Evolutionary conservation across 441 rosid species (phyloP).

Genomic region (Corymbia citriodora): DNA sequence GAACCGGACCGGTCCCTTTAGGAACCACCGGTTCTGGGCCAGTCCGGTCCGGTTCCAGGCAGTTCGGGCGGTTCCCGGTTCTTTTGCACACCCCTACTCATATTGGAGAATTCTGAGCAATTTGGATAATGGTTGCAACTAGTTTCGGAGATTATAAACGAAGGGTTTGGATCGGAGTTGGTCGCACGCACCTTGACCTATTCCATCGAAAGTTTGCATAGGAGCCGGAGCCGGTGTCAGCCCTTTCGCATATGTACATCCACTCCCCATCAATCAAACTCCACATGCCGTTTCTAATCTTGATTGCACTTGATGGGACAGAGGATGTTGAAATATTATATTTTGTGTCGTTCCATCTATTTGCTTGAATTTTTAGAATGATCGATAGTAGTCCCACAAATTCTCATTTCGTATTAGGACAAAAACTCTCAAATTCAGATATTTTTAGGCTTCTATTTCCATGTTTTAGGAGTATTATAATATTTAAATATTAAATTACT

Average conservation of each 20-base stretch:
- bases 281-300: background rate
- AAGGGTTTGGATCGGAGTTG: background rate
- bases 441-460: background rate
- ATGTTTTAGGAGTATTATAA: fast-evolving
- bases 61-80: too few species aligned
- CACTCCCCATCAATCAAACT: background rate
- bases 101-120: background rate
- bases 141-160: background rate
- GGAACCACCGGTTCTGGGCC: too few species aligned
- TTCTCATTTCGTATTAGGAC: background rate
- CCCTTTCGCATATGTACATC: fast-evolving
- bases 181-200: background rate
- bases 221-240: background rate
- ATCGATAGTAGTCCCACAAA: fast-evolving
- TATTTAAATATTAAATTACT: background rate
- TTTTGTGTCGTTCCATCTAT: too few species aligned
- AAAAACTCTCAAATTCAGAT: background rate
- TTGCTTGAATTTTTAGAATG: background rate
- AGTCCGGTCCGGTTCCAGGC: too few species aligned
- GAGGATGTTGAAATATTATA: background rate
- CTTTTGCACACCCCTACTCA: too few species aligned
- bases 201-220: background rate
- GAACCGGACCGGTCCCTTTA: too few species aligned
- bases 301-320: fast-evolving
- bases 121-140: background rate